Base-by-base conservation (phyloP, 306 rosid species). In the Vigna unguiculata region DNA sequence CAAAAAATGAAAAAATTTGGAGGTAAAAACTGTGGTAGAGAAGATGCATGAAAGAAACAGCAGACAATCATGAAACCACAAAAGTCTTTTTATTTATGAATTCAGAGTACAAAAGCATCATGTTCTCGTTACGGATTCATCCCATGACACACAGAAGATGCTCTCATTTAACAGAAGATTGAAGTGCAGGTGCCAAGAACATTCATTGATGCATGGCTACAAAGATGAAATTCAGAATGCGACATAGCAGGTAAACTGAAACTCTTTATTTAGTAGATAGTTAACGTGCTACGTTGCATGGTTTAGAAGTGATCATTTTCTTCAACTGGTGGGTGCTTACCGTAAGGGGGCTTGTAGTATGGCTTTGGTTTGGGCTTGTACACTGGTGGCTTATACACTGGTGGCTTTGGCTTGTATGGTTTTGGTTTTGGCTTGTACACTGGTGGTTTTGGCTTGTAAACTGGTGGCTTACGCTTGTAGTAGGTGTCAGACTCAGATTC, bases 341-440 rank as follows among this genome's bases (percentile, higher is more conserved):
- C 66, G 30, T 60, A 60, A 60, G 66, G 66, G 1, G 66, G 41
- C 46, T 61, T 61, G 19, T 54, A 19, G 38, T 54, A 53, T 61
- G 45, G 45, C 36, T 61, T 61, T 9, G 46, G 46, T 11, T 41
- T 46, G 49, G 51, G n/a, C 1, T 38, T 38, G 43, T 43, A 46
- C n/a, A 54, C 59, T 2, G 59, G 59, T 53, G 61, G 61, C 1
- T n/a, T n/a, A n/a, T n/a, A n/a, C n/a, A n/a, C n/a, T n/a, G n/a
- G n/a, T n/a, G n/a, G n/a, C n/a, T 55, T 55, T 0, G 49, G 49
- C 49, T 45, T 14, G 52, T 16, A 52, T 30, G 22, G 21, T 14
- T 30, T 30, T 8, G 47, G 47, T 0, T 11, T 46, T 6, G 51
- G 17, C 15, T 43, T 43, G 4, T 47, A 48, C 8, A 57, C 34